Evolutionary conservation across 2,329 filamentous ascomycete genomes (phyloP).

Genomic region (Torrubiella hemipterigena): DNA sequence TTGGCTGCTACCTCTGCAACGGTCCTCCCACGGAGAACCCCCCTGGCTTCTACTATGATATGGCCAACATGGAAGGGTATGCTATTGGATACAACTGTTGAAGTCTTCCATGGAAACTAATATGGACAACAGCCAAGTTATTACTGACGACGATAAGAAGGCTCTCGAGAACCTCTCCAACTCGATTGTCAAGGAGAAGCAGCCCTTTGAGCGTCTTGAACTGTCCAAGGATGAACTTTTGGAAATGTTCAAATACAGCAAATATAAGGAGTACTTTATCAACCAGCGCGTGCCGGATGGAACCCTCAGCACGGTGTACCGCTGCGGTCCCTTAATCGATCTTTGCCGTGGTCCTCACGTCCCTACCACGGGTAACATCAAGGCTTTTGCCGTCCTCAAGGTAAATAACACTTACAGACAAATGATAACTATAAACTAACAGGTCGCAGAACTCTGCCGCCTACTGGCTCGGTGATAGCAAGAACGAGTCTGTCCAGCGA

Average conservation of each 20-base stretch:
- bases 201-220: slow-evolving; percentile 81
- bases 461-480: slow-evolving; percentile 89
- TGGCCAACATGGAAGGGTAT: slow-evolving; percentile 47
- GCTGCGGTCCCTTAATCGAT: slow-evolving; percentile 88
- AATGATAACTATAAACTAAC: slow-evolving; percentile 9
- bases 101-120: slow-evolving; percentile 9
- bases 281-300: slow-evolving; percentile 58
- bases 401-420: slow-evolving; percentile 20
- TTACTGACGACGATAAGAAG: slow-evolving; percentile 74
- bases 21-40: slow-evolving; percentile 76
- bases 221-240: slow-evolving; percentile 84
- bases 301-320: slow-evolving; percentile 86
- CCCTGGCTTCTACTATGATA: slow-evolving; percentile 89
- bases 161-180: slow-evolving; percentile 69
- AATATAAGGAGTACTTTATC: slow-evolving; percentile 98
- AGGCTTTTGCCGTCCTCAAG: slow-evolving; percentile 90
- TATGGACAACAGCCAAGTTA: slow-evolving; percentile 50
- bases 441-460: slow-evolving; percentile 53
- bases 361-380: slow-evolving; percentile 80
- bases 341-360: slow-evolving; percentile 92
- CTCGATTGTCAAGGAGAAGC: slow-evolving; percentile 91
- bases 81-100: not conserved
- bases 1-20: slow-evolving; percentile 85
- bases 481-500: slow-evolving; percentile 89
- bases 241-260: slow-evolving; percentile 94